Evolutionary conservation across 2,329 filamentous ascomycete genomes (phyloP).

Genomic region (Metarhizium guizhouense): DNA sequence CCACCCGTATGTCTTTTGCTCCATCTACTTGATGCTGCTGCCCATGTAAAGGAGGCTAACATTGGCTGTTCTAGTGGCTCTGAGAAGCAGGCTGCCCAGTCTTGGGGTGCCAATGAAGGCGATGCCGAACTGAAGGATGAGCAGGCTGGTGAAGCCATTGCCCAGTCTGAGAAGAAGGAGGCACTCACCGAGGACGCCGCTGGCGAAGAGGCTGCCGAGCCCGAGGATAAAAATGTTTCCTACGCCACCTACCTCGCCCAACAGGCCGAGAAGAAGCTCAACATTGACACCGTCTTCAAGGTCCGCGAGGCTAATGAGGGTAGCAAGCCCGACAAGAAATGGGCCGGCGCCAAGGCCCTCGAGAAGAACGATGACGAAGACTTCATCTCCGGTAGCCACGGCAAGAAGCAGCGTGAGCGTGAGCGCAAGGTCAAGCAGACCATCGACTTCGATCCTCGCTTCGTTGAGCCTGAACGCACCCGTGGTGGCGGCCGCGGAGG

Average conservation of each 20-base stretch:
- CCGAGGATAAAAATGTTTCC: constrained; percentile 82
- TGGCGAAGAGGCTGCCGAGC: constrained; percentile 44
- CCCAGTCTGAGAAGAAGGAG: constrained; percentile 74
- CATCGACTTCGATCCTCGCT: constrained; percentile 81
- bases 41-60: constrained; percentile 2
- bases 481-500: constrained; percentile 44
- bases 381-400: constrained; percentile 65
- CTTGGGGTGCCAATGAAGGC: constrained; percentile 80
- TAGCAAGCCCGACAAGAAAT: constrained; percentile 81
- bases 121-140: constrained; percentile 83
- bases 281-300: constrained; percentile 54
- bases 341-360: constrained; percentile 71
- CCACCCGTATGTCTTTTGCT: constrained; percentile 33
- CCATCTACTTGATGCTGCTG: neutral
- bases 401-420: constrained; percentile 78
- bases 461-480: constrained; percentile 58
- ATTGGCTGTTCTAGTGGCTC: constrained; percentile 49
- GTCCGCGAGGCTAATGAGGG: constrained; percentile 92
- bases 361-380: constrained; percentile 59
- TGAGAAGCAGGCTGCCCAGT: constrained; percentile 80
- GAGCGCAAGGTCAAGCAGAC: constrained; percentile 88
- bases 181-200: constrained; percentile 41
- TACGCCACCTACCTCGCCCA: constrained; percentile 80
- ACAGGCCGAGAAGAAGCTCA: constrained; percentile 64
- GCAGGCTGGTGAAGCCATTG: constrained; percentile 82